Conservation (phyloP, 129 eudicot species). For the Helianthus tuberosus region DNA sequence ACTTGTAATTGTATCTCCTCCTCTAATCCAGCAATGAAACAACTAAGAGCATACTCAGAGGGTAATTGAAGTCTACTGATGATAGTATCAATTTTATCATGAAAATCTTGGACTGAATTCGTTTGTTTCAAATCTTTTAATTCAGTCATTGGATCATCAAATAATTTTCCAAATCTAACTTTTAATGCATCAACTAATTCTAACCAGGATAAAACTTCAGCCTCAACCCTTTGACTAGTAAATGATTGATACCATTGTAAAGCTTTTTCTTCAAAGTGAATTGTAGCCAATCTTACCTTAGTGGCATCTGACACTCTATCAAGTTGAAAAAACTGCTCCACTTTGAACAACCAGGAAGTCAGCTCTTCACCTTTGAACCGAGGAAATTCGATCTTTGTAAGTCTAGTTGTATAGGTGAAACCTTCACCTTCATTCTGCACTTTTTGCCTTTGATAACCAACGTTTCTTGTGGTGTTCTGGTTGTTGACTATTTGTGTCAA, state of each 20-base stretch:
- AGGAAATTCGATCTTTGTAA: background rate
- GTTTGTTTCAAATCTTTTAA: background rate
- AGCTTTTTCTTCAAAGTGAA: background rate
- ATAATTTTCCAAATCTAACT: background rate
- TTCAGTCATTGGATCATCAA: background rate
- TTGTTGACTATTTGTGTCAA: too few relatives aligned
- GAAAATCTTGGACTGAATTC: background rate
- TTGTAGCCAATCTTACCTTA: background rate
- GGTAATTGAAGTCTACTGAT: background rate
- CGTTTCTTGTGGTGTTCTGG: too few relatives aligned
- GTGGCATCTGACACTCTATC: background rate
- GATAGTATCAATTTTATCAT: background rate
- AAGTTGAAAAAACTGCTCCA: too few relatives aligned
- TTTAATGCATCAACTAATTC: background rate
- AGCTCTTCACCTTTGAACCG: background rate
- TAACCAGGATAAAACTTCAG: background rate
- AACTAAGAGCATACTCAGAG: background rate
- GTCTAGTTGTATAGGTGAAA: background rate
- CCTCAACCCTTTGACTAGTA: too few relatives aligned
- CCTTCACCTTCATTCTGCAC: background rate
- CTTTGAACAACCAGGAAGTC: background rate
- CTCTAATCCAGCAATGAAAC: background rate
- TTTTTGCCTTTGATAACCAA: too few relatives aligned
- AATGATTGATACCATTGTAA: background rate
- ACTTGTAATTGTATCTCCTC: background rate